Evolutionary conservation across 495 filamentous ascomycete genomes (phyloP).

Genomic region (Trichocladium antarcticum): DNA sequence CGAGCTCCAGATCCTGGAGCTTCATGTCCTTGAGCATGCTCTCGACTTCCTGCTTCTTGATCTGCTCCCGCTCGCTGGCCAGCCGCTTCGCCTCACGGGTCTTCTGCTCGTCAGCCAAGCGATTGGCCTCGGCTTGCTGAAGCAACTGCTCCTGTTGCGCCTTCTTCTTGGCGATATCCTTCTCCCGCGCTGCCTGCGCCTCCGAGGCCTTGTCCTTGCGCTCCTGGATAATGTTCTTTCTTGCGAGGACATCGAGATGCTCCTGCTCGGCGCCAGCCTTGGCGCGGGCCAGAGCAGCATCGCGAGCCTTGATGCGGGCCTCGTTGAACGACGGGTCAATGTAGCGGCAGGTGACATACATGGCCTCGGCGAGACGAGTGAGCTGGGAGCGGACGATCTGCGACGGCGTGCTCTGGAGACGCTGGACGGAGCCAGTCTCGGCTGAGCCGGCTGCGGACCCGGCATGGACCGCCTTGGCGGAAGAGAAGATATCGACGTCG

Average conservation of each 20-base stretch:
- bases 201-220: slow-evolving; percentile 89
- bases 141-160: slow-evolving; percentile 71
- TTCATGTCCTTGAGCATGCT: slow-evolving; percentile 93
- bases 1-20: slow-evolving; percentile 70
- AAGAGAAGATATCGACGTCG: slow-evolving; percentile 95
- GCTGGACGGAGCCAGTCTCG: slow-evolving; percentile 77
- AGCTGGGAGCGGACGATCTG: slow-evolving; percentile 96
- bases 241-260: slow-evolving; percentile 75
- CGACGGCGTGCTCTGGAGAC: slow-evolving; percentile 91
- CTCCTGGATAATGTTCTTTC: slow-evolving; percentile 86
- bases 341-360: slow-evolving; percentile 88
- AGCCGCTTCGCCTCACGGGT: slow-evolving; percentile 83
- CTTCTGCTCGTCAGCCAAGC: slow-evolving; percentile 79
- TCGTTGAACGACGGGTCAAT: slow-evolving; percentile 83
- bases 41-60: slow-evolving; percentile 86
- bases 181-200: slow-evolving; percentile 72
- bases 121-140: slow-evolving; percentile 75
- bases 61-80: slow-evolving; percentile 79
- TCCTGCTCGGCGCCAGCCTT: slow-evolving; percentile 81
- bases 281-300: slow-evolving; percentile 66
- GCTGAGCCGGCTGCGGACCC: slow-evolving; percentile 80
- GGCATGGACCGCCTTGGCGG: slow-evolving; percentile 81
- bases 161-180: slow-evolving; percentile 82
- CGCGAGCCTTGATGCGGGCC: slow-evolving; percentile 64
- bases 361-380: slow-evolving; percentile 76